phyloP scores from a whole-genome alignment of 148 eudicot genomes.

The Polygonum maritimum region DNA sequence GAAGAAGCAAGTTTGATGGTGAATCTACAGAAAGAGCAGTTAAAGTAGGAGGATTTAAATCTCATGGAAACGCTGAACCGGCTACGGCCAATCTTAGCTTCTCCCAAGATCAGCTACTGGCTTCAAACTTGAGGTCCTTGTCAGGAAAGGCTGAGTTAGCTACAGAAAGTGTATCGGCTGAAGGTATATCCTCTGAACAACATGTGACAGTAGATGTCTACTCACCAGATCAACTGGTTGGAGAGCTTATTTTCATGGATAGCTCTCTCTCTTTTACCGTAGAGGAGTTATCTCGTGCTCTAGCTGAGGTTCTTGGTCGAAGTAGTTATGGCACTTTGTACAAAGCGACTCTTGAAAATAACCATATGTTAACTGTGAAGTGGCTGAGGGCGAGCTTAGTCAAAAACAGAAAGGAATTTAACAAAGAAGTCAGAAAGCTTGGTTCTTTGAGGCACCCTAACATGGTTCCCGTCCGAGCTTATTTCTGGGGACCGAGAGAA shows the following conservation, averaged over 20 bases:
- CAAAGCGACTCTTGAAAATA: conserved; percentile 77
- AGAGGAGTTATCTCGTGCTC: conserved; percentile 87
- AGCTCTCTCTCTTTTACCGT: conserved; percentile 62
- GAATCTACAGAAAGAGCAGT: conserved; percentile 45
- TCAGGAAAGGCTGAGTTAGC: conserved; percentile 58
- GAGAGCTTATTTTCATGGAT: conserved; percentile 76
- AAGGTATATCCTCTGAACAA: conserved; percentile 50
- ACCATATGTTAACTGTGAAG: conserved; percentile 83
- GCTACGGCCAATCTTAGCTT: conserved; percentile 52
- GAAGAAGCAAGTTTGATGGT: conserved; percentile 39
- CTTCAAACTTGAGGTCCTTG: conserved; percentile 64
- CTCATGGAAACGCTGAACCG: conserved; percentile 45
- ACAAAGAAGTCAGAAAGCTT: conserved; percentile 79
- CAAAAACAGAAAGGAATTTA: conserved; percentile 83
- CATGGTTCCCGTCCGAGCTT: conserved; percentile 72
- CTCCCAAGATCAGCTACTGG: conserved; percentile 70
- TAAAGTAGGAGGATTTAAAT: conserved; percentile 49
- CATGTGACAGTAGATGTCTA: conserved; percentile 66
- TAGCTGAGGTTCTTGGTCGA: conserved; percentile 94
- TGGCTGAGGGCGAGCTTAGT: conserved; percentile 93
- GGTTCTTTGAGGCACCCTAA: conserved; percentile 69
- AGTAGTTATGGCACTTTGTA: conserved; percentile 92
- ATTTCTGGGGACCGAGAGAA: conserved; percentile 95
- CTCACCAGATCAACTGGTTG: conserved; percentile 95
- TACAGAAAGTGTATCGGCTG: conserved; percentile 36